Base-by-base conservation (phyloP, 164 flowering plant species). In the Stephania japonica region DNA sequence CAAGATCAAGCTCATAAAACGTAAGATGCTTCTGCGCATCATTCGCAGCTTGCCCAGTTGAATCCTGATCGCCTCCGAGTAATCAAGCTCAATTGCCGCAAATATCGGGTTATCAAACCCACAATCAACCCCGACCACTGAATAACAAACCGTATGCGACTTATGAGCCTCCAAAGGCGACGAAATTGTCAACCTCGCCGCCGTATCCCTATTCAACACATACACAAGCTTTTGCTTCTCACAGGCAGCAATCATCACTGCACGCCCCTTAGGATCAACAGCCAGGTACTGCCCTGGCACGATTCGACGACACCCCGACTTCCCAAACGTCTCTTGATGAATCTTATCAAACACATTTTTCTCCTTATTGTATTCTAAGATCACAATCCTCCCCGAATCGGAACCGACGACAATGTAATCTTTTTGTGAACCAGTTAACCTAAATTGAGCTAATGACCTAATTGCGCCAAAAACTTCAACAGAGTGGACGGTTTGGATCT, bases 171-270 rank as follows among this genome's bases (percentile, higher is more conserved):
- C 99, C 32, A 95, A 80, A 0, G 99, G 99, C 0, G 97, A 91
- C 0, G 97, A 93, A 61, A 95, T 95, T 0, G 99, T 95, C 63
- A 91, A 80, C 84, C 98, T 86, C n/a, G 99, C 98, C 0, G 91
- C 84, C 9, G 94, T 91, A 82, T 94, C 98, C 42, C 98, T 87
- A 76, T 94, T 94, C 85, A 94, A 80, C 6, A 94, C 98, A 79
- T 94, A 94, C 44, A 94, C 98, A 68, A 94, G 87, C 81, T 92
- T 94, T 90, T 94, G 98, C 77, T 94, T 94, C 84, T 95, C 99
- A 73, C 94, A 89, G 24, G 98, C 98, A 1, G 88, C 99, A 62
- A 95, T 85, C 99, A 95, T 95, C 0, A 85, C 98, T 2, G 99
- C 98, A 49, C 98, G 81, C 1, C 99, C 99, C 68, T 95, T 95